Conservation (phyloP, 2,329 filamentous ascomycete species). For the Cadophora luteo-olivacea region DNA sequence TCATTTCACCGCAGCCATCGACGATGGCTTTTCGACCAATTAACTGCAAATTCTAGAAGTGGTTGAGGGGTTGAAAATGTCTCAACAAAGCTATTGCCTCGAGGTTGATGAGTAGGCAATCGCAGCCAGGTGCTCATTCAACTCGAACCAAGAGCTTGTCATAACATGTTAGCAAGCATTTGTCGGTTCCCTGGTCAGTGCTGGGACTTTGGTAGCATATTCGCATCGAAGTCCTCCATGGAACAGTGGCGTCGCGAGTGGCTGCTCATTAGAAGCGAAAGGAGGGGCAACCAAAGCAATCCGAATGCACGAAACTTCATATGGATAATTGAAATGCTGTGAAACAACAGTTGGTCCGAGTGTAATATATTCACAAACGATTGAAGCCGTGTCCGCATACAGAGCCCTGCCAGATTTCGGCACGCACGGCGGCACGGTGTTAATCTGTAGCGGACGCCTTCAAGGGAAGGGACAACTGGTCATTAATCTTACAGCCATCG, state of each 20-base stretch:
- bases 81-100: neutral
- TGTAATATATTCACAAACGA: conserved; percentile 20
- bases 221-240: neutral
- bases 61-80: conserved; percentile 6
- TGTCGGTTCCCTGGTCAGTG: neutral
- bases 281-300: conserved; percentile 27
- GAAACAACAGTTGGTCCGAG: conserved; percentile 29
- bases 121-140: neutral
- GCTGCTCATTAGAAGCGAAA: conserved; percentile 24
- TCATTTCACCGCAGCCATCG: conserved; percentile 23
- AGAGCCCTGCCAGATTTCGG: neutral
- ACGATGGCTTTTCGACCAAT: conserved; percentile 21
- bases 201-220: neutral
- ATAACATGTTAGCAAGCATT: neutral
- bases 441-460: neutral
- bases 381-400: conserved; percentile 1
- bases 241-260: conserved; percentile 13
- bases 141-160: neutral
- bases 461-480: neutral
- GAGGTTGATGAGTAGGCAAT: neutral
- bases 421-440: conserved; percentile 2
- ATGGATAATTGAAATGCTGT: conserved; percentile 37
- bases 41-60: conserved; percentile 9
- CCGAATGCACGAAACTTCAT: conserved; percentile 34
- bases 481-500: neutral